Base-by-base conservation (phyloP, 768 basidiomycete genomes). In the Grammothele lineata region DNA sequence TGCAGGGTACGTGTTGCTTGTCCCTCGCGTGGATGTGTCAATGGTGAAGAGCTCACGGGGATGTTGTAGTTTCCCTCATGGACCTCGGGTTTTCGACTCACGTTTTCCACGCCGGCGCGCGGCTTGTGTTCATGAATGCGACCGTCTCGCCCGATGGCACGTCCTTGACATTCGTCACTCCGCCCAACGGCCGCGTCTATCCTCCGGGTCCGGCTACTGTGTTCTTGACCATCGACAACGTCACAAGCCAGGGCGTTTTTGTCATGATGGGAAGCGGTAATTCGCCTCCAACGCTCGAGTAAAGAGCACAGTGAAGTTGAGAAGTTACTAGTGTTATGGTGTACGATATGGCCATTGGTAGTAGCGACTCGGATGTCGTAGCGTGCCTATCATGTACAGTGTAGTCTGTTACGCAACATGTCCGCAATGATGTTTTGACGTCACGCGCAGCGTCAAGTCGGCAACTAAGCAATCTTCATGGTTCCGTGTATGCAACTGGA, bases 131-230 rank as follows among this genome's bases (percentile, higher is more conserved):
- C 57, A 70, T 95, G 48, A 61, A 64, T 19, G 66, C 73, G 39
- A 65, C 72, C 19, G 60, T 70, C 0, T 70, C 73, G 7, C 67
- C 70, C 40, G 70, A 75, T 22, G 71, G 69, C 3, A 62, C 69
- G 47, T 71, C 70, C 3, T 64, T 95, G 38, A 73, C 69, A 40
- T 66, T 89, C 19, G 67, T 66, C 4, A 81, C 80, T 1, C 89
- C 89, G 2, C 83, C 85, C 1, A 70, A 79, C 56, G 72, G 72
- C 1, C 68, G 66, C 36, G 62, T 90, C 15, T 90, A 88, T 51
- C 86, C 90, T 9, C 89, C 89, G 40, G 89, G 89, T 4, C 87
- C 90, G 1, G 89, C 77, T 10, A 90, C 81, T 77, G 50, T 92
- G 10, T 84, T 76, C 57, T 56, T 89, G 18, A 67, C 89, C 24